Percentiles rank a stretch among this genome's conserved stretches.
Evolutionary conservation across 2,329 filamentous ascomycete genomes (phyloP).

Genomic region (Aspergillus fructus): DNA sequence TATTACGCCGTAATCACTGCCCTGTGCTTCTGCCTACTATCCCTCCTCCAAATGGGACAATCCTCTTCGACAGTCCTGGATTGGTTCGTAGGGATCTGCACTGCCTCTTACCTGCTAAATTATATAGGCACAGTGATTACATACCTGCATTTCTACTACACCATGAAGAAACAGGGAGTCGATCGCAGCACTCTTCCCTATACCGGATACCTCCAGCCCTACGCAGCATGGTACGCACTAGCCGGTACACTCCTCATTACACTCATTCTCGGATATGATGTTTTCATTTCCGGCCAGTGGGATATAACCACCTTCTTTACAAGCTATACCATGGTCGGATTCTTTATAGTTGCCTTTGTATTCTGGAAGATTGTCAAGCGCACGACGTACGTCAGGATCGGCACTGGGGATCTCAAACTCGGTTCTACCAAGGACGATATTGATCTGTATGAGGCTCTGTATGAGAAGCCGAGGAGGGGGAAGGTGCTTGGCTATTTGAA

Average conservation of each 20-base stretch:
- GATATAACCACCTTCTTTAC: constrained; percentile 66
- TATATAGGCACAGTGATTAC: constrained; percentile 41
- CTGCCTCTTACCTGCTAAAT: neutral
- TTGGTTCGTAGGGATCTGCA: constrained; percentile 1
- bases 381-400: constrained; percentile 55
- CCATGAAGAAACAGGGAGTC: constrained; percentile 65
- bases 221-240: constrained; percentile 65
- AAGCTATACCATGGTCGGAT: constrained; percentile 64
- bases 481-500: constrained; percentile 3
- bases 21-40: neutral
- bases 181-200: constrained; percentile 67
- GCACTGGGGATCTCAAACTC: constrained; percentile 56
- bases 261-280: constrained; percentile 68
- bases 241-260: constrained; percentile 65
- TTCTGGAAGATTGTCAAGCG: constrained; percentile 67
- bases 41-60: neutral
- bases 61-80: neutral
- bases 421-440: constrained; percentile 25
- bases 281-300: constrained; percentile 68
- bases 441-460: constrained; percentile 24
- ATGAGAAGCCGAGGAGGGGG: neutral
- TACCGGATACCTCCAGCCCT: constrained; percentile 66
- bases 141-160: constrained; percentile 69
- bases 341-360: constrained; percentile 65
- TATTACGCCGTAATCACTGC: neutral